Conservation (phyloP, 2,329 filamentous ascomycete species). For the Ceratocystis smalleyi region DNA sequence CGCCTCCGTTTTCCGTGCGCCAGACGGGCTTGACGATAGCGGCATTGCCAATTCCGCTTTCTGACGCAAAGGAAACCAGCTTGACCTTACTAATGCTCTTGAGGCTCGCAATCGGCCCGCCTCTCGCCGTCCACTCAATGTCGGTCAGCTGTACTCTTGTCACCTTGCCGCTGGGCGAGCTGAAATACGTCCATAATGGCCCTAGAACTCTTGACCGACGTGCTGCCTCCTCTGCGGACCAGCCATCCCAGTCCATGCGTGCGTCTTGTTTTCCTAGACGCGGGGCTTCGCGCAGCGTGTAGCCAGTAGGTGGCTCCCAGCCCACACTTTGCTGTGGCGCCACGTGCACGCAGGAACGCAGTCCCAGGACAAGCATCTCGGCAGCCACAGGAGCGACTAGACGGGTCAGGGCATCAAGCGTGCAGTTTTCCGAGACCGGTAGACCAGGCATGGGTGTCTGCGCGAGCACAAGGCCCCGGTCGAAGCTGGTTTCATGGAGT, state of each 20-base stretch:
- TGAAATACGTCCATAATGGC: constrained; percentile 43
- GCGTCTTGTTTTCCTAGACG: constrained; percentile 55
- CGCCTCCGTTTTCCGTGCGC: constrained; percentile 15
- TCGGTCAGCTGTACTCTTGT: constrained; percentile 8
- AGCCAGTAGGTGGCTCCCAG: constrained; percentile 2
- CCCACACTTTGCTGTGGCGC: constrained; percentile 31
- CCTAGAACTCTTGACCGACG: constrained; percentile 47
- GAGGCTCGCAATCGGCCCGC: background rate
- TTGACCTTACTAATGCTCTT: background rate
- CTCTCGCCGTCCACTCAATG: background rate
- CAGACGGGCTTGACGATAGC: background rate
- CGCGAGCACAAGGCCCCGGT: constrained; percentile 59
- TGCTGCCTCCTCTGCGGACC: constrained; percentile 38
- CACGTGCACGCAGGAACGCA: constrained; percentile 49
- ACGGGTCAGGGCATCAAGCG: constrained; percentile 27
- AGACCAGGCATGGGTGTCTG: constrained; percentile 50
- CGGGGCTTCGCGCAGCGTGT: constrained; percentile 38
- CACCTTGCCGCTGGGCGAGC: background rate
- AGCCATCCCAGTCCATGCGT: constrained; percentile 43
- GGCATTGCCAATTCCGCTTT: background rate
- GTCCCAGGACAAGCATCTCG: constrained; percentile 49
- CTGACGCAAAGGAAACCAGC: background rate
- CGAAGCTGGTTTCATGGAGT: constrained; percentile 59
- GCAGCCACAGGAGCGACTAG: constrained; percentile 51
- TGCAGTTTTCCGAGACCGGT: constrained; percentile 30